These are phyloP conservation scores for Ceratobasidium sp. DNA, from an alignment of 1,284 basidiomycete species.

Conservation along the genomic window DNA sequence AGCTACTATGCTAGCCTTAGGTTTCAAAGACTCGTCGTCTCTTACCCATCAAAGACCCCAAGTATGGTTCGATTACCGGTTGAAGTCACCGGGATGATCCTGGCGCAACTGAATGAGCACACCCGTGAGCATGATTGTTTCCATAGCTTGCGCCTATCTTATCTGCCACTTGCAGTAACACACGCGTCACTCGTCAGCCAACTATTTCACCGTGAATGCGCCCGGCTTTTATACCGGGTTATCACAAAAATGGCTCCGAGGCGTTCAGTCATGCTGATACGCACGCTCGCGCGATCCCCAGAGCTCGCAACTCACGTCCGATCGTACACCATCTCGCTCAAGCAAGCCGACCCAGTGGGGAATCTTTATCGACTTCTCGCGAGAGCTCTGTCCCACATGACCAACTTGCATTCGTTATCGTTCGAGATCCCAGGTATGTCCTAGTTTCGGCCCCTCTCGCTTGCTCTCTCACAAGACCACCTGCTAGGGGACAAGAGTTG, in stretches of 20 bases:
- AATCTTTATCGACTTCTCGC: slow-evolving; percentile 28
- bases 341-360: slow-evolving; percentile 22
- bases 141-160: not conserved
- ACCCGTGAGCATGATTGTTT: slow-evolving; percentile 9
- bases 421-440: slow-evolving; percentile 39
- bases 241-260: slow-evolving; percentile 25
- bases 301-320: slow-evolving; percentile 19
- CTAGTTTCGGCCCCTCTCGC: not conserved
- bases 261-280: slow-evolving; percentile 28
- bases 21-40: not conserved
- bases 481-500: slow-evolving; percentile 33
- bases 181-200: slow-evolving; percentile 23
- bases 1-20: not conserved
- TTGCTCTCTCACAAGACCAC: not conserved
- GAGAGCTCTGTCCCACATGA: slow-evolving; percentile 21
- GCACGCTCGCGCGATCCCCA: slow-evolving; percentile 19
- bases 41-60: not conserved
- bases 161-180: not conserved
- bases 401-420: slow-evolving; percentile 29
- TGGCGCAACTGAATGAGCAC: slow-evolving; percentile 7
- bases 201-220: slow-evolving; percentile 19
- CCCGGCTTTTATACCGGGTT: slow-evolving; percentile 22
- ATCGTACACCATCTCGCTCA: slow-evolving; percentile 37
- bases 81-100: slow-evolving; percentile 21
- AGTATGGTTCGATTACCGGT: slow-evolving; percentile 9